Conservation (phyloP, 2,329 filamentous ascomycete genomes). For the Colletotrichum sp. region DNA sequence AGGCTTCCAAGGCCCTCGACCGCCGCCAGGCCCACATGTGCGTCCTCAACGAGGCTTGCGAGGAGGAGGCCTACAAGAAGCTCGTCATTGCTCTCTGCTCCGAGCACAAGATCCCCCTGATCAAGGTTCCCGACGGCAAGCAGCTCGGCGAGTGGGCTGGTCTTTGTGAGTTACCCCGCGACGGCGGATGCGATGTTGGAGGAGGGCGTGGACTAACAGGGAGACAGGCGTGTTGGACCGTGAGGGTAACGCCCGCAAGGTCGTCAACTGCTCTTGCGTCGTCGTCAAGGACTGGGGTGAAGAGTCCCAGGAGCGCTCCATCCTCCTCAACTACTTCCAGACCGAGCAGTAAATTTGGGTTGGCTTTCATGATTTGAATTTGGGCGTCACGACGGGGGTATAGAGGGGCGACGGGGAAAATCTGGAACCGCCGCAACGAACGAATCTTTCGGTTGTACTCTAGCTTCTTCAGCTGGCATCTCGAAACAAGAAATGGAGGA, state of each 20-base stretch:
- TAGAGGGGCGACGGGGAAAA: slow-evolving; percentile 19
- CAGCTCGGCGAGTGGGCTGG: slow-evolving; percentile 99
- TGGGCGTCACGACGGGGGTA: slow-evolving; percentile 33
- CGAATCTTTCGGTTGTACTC: slow-evolving; percentile 46
- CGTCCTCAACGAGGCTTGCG: slow-evolving; percentile 99
- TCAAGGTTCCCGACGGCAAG: slow-evolving; percentile 99
- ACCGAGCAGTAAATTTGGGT: slow-evolving; percentile 69
- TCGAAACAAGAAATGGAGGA: slow-evolving; percentile 38
- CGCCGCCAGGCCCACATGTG: slow-evolving; percentile 99
- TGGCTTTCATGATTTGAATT: slow-evolving; percentile 27
- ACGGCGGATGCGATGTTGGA: not conserved
- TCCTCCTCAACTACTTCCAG: slow-evolving; percentile 99
- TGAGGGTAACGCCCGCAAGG: slow-evolving; percentile 99
- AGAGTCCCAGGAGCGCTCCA: slow-evolving; percentile 97
- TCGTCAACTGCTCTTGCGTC: slow-evolving; percentile 99
- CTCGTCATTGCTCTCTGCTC: slow-evolving; percentile 97
- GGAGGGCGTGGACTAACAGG: slow-evolving; percentile 30
- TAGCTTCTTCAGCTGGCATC: slow-evolving; percentile 53
- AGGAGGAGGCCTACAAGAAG: slow-evolving; percentile 99
- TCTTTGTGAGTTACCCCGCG: slow-evolving; percentile 77
- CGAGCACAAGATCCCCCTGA: slow-evolving; percentile 99
- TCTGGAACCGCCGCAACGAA: slow-evolving; percentile 23
- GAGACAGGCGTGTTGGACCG: slow-evolving; percentile 90
- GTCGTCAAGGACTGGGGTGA: slow-evolving; percentile 99
- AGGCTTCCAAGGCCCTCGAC: slow-evolving; percentile 98